These are phyloP conservation scores for Halophytophthora batemanensis DNA, from an alignment of 352 stramenopile species.

Conservation along the genomic window DNA sequence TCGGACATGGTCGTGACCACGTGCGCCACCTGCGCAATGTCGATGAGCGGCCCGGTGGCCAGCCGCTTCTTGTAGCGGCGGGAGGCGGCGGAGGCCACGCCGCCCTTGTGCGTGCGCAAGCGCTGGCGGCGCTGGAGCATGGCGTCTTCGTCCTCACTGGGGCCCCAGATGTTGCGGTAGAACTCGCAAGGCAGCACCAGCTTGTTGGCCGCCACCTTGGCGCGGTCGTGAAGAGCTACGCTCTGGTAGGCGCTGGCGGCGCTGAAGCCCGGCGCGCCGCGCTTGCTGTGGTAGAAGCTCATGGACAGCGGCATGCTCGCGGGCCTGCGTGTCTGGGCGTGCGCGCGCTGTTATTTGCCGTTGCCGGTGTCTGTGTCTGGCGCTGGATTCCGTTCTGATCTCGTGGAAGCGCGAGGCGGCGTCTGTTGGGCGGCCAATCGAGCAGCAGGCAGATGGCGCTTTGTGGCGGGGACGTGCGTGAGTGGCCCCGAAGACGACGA, in stretches of 20 bases:
- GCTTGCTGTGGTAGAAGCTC: constrained; percentile 42
- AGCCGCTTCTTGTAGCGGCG: constrained; percentile 35
- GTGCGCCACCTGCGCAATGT: constrained; percentile 74
- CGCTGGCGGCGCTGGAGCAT: constrained; percentile 15
- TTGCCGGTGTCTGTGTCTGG: too few species aligned
- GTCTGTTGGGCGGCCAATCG: too few species aligned
- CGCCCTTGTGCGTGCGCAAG: constrained; percentile 16
- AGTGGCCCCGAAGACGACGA: too few species aligned
- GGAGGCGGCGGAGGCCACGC: constrained; percentile 16
- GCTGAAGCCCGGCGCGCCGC: constrained; percentile 4
- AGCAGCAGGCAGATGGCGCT: too few species aligned
- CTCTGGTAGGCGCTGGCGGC: constrained; percentile 29
- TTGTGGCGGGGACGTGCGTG: too few species aligned
- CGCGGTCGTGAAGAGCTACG: constrained; percentile 31
- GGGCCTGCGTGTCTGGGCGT: too few species aligned
- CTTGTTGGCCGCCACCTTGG: constrained; percentile 27
- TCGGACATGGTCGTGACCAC: constrained; percentile 62
- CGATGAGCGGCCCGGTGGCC: constrained; percentile 37
- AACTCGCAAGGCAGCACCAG: constrained; percentile 48
- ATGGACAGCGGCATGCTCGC: constrained; percentile 45
- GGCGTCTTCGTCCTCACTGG: constrained; percentile 28
- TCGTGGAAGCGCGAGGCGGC: too few species aligned
- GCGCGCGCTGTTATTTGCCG: too few species aligned
- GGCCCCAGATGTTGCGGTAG: constrained; percentile 59
- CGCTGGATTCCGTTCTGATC: too few species aligned